Base-by-base conservation (phyloP, 345 rosid species). In the Anacardium occidentale region DNA sequence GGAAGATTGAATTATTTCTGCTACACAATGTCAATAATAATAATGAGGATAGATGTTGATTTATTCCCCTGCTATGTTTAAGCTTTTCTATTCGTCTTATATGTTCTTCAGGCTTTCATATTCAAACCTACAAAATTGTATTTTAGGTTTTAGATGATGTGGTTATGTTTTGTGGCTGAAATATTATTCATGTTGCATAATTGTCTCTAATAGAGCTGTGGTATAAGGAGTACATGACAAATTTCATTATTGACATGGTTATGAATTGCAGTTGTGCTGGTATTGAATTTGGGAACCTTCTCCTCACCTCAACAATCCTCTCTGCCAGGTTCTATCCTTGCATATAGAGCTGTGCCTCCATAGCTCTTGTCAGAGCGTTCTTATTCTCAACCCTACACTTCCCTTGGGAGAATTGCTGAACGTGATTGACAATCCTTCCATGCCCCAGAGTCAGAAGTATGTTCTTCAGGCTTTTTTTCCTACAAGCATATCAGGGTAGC, bases 381-480 rank as follows among this genome's bases (percentile, higher is more conserved):
- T 20, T 70, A 58, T 57, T 44, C 75, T 53, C 80, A 70, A 53
- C n/a, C 60, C 76, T 68, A 17, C 40, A 20, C 50, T 52, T 52
- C 50, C 78, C 20, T 63, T 64, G 54, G 73, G 50, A 53, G 69
- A 77, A 24, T 58, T 57, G 53, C n/a, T 44, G 47, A 32, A 51
- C 44, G 44, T 64, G 65, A 50, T 6, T 77, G 74, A 61, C 57
- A 79, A 71, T 64, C 63, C 53, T 42, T 68, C 72, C 15, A 65
- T 78, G 58, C 53, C 75, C 58, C 77, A 72, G 71, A 74, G 62
- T 42, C 68, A 70, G 76, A 17, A 75, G 15, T 29, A 42, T 56
- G 57, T 45, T 61, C 73, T 69, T 51, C 57, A 82, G 62, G 63
- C 80, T 70, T 74, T 76, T 54, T n/a, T n/a, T n/a, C n/a, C 80